phyloP scores from a whole-genome alignment of 257 asterid genomes.

The Jacaranda mimosifolia region DNA sequence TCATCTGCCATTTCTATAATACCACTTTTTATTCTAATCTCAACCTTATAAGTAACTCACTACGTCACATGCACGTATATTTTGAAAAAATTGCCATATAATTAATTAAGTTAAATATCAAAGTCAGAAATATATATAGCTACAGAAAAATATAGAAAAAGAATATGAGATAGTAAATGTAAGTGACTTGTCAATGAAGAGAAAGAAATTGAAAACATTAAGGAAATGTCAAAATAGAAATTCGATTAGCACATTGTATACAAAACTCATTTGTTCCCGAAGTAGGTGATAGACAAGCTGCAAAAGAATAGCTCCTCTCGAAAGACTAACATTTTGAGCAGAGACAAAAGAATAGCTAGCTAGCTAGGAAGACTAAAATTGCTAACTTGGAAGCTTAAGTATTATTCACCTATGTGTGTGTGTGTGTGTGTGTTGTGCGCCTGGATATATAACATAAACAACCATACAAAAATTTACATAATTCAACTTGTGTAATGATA shows the following conservation, averaged over 20 bases:
- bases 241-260: background rate
- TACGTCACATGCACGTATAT: too few species aligned
- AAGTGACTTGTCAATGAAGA: too few species aligned
- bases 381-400: background rate
- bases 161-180: too few species aligned
- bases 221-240: background rate
- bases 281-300: background rate
- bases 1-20: too few species aligned
- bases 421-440: too few species aligned
- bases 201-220: background rate
- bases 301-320: background rate
- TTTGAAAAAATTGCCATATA: too few species aligned
- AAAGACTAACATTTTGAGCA: background rate
- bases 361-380: background rate
- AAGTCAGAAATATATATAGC: too few species aligned
- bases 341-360: background rate
- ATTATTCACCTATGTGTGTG: slow-evolving; percentile 16
- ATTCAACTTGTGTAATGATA: background rate
- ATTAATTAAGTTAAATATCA: too few species aligned
- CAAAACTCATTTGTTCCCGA: background rate
- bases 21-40: too few species aligned
- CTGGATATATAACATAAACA: background rate
- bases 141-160: too few species aligned
- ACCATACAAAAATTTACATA: slow-evolving; percentile 36
- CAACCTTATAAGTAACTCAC: too few species aligned